Conservation (phyloP, 257 asterid species). For the Lycium barbarum region DNA sequence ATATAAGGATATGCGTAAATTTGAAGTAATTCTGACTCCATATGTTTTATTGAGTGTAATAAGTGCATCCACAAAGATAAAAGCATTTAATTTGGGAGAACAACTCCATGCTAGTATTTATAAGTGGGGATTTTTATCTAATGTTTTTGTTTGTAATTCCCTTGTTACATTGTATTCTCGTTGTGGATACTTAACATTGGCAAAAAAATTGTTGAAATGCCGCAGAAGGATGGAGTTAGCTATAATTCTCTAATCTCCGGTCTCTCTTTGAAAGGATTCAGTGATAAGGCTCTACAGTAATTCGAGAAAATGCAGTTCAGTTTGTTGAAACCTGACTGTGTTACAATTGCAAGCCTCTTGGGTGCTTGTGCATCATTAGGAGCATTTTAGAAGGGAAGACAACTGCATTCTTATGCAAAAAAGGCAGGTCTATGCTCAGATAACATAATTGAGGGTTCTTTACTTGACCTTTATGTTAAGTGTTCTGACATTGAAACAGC, state of each 20-base stretch:
- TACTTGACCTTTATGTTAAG: slow-evolving; percentile 79
- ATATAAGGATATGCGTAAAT: slow-evolving; percentile 70
- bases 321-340: slow-evolving; percentile 68
- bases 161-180: slow-evolving; percentile 77
- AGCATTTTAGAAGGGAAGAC: slow-evolving; percentile 66
- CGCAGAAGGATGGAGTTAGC: slow-evolving; percentile 60
- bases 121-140: slow-evolving; percentile 76
- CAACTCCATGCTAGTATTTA: slow-evolving; percentile 74
- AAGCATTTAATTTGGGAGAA: slow-evolving; percentile 60
- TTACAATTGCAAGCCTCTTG: slow-evolving; percentile 75
- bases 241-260: slow-evolving; percentile 87
- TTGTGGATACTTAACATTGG: slow-evolving; percentile 49
- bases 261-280: slow-evolving; percentile 62
- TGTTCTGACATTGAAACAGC: slow-evolving; percentile 72
- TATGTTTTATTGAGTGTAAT: slow-evolving; percentile 74
- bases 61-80: slow-evolving; percentile 76
- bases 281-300: slow-evolving; percentile 61
- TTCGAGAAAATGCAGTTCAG: slow-evolving; percentile 67
- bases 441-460: slow-evolving; percentile 76
- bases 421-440: slow-evolving; percentile 78
- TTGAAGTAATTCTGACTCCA: slow-evolving; percentile 83
- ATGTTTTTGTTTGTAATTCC: slow-evolving; percentile 79
- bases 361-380: slow-evolving; percentile 62
- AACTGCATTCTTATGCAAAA: slow-evolving; percentile 68
- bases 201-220: slow-evolving; percentile 70